A percentile compares a stretch with the other conserved stretches of the same genome.
Conservation (phyloP, 2,329 filamentous ascomycete genomes). For the Epichloe gansuensis region DNA sequence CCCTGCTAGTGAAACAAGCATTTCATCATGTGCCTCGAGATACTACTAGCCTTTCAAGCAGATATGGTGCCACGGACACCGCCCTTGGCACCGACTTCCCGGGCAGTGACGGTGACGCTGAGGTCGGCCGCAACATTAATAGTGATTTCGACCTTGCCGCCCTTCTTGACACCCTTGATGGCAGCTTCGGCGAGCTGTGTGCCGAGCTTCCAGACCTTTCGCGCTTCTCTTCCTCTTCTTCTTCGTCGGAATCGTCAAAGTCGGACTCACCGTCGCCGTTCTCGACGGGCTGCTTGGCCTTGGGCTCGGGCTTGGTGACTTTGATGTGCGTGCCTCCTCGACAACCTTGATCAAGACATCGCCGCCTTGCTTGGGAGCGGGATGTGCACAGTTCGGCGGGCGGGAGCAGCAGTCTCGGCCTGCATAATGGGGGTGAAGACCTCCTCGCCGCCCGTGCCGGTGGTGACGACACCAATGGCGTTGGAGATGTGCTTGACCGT, state of each 20-base stretch:
- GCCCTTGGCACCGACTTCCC: constrained; percentile 79
- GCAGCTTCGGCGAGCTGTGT: constrained; percentile 74
- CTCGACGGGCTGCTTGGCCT: constrained; percentile 58
- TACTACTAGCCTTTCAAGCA: constrained; percentile 9
- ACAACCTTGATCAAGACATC: constrained; percentile 80
- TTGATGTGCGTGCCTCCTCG: constrained; percentile 85
- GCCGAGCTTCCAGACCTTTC: constrained; percentile 90
- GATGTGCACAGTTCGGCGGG: constrained; percentile 73
- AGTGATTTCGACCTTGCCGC: constrained; percentile 83
- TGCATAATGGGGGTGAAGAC: constrained; percentile 72
- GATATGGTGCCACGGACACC: constrained; percentile 56
- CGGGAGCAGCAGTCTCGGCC: constrained; percentile 80
- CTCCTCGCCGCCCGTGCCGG: constrained; percentile 46
- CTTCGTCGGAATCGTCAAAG: constrained; percentile 52
- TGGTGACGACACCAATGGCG: constrained; percentile 74
- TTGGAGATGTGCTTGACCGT: constrained; percentile 83
- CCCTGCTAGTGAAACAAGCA: too few species aligned
- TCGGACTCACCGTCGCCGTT: constrained; percentile 46
- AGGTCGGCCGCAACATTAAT: constrained; percentile 78
- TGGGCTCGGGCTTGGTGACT: constrained; percentile 76
- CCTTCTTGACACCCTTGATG: constrained; percentile 74
- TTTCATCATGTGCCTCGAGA: background rate
- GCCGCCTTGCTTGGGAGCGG: constrained; percentile 66
- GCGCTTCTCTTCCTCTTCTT: constrained; percentile 77
- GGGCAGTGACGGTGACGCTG: constrained; percentile 63